A percentile compares a stretch with the other conserved stretches of the same genome.
phyloP scores from a whole-genome alignment of 805 yeast genomes.

The Myxozyma mucilagina region DNA sequence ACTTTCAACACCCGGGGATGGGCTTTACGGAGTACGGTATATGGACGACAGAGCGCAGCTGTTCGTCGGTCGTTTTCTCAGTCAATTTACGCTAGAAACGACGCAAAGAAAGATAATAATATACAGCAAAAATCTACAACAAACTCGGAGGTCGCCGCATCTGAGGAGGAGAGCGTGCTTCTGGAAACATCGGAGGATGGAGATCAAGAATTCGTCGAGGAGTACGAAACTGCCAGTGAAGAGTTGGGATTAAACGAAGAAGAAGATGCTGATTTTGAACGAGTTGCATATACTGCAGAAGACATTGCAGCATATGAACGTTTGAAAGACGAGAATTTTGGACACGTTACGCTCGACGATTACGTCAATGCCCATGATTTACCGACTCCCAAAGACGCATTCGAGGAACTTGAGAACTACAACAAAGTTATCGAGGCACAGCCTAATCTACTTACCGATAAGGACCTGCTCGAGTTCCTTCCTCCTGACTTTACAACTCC shows the following conservation, averaged over 20 bases:
- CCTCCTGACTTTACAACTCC: slow-evolving; percentile 11
- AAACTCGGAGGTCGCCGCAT: not conserved
- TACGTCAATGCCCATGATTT: not conserved
- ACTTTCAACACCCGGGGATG: not conserved
- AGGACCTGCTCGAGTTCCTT: not conserved
- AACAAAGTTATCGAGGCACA: not conserved
- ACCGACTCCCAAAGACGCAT: not conserved
- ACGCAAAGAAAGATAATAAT: not conserved
- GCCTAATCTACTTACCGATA: not conserved
- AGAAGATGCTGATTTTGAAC: too few relatives aligned
- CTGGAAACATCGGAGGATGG: too few relatives aligned
- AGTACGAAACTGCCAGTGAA: too few relatives aligned
- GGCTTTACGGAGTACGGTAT: not conserved
- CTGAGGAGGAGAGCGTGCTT: not conserved
- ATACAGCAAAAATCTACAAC: not conserved
- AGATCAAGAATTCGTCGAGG: too few relatives aligned
- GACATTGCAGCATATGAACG: not conserved
- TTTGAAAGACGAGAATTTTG: not conserved
- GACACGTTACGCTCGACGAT: not conserved
- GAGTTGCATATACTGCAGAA: too few relatives aligned
- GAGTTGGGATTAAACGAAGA: too few relatives aligned
- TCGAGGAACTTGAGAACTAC: slow-evolving; percentile 5
- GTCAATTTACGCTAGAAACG: not conserved
- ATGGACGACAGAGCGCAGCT: not conserved
- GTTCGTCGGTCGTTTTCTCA: not conserved